These are phyloP conservation scores for Epichloe sibirici DNA, from an alignment of 2,329 filamentous ascomycete genomes.

Conservation along the genomic window DNA sequence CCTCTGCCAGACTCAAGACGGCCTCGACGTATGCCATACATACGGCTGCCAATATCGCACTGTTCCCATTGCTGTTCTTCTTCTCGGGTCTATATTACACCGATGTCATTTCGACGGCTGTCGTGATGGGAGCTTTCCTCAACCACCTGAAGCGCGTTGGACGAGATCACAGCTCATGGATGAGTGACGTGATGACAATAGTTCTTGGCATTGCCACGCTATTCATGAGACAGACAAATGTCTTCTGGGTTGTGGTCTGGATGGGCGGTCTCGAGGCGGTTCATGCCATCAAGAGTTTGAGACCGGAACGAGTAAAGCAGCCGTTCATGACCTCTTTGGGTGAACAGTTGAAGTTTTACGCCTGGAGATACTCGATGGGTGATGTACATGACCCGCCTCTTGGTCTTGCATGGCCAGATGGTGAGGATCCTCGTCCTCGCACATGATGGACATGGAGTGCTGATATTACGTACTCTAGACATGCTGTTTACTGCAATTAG, in stretches of 20 bases:
- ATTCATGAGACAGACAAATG: conserved; percentile 83
- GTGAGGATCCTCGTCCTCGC: conserved; percentile 21
- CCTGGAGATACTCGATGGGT: conserved; percentile 34
- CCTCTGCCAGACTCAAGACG: conserved; percentile 6
- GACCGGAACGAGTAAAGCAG: conserved; percentile 18
- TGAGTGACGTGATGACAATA: conserved; percentile 33
- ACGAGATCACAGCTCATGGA: conserved; percentile 16
- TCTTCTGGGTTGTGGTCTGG: conserved; percentile 85
- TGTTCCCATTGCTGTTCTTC: conserved; percentile 90
- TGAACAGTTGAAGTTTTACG: conserved; percentile 26
- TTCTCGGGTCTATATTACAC: conserved; percentile 95
- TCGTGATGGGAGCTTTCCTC: conserved; percentile 59
- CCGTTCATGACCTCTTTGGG: conserved; percentile 20
- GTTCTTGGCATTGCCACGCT: conserved; percentile 53
- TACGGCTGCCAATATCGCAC: conserved; percentile 62
- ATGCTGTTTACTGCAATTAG: conserved; percentile 48
- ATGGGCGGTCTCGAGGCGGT: conserved; percentile 51
- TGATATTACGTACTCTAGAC: conserved; percentile 26
- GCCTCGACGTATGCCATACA: conserved; percentile 37
- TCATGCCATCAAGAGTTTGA: conserved; percentile 35
- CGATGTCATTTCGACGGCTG: conserved; percentile 69
- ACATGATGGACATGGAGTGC: background rate
- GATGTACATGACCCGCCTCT: conserved; percentile 44
- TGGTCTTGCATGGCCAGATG: conserved; percentile 33
- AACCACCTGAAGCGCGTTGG: conserved; percentile 37